Conservation (phyloP, 805 yeast species). For the Debaryomyces maramus region DNA sequence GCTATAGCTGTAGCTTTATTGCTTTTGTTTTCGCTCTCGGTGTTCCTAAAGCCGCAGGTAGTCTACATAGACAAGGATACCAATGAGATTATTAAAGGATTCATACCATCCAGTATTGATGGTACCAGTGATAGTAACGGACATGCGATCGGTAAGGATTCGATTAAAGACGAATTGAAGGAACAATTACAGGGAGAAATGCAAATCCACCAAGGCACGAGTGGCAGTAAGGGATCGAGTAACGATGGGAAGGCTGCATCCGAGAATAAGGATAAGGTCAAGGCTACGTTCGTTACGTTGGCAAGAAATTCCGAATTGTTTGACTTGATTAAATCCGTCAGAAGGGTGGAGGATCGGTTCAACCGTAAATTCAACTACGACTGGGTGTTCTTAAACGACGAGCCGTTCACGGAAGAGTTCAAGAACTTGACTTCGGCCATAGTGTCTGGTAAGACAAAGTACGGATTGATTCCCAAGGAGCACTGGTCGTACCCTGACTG, state of each 20-base stretch:
- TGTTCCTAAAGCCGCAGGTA: slow-evolving; percentile 11
- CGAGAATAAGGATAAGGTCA: slow-evolving; percentile 5
- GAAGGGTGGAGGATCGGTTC: slow-evolving; percentile 86
- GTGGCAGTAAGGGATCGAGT: not conserved
- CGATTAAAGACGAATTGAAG: slow-evolving; percentile 1
- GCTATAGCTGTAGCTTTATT: slow-evolving; percentile 13
- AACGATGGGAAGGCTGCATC: not conserved
- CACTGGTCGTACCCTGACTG: slow-evolving; percentile 88
- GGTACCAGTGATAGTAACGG: not conserved
- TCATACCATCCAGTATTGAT: slow-evolving; percentile 2
- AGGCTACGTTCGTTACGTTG: slow-evolving; percentile 76
- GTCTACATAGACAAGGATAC: slow-evolving; percentile 17
- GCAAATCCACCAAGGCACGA: not conserved
- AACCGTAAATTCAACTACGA: slow-evolving; percentile 80
- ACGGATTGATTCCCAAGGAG: slow-evolving; percentile 76
- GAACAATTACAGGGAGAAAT: not conserved
- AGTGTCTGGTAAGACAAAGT: slow-evolving; percentile 74
- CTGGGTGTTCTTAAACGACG: slow-evolving; percentile 94
- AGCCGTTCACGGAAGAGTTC: slow-evolving; percentile 79
- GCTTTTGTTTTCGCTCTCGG: slow-evolving; percentile 12
- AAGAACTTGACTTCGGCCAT: slow-evolving; percentile 63
- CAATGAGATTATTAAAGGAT: slow-evolving; percentile 12
- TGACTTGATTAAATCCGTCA: slow-evolving; percentile 61
- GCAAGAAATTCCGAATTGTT: slow-evolving; percentile 76
- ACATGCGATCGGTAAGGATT: not conserved